Conservation (phyloP, 2,329 filamentous ascomycete species). For the Alternaria novae-zelandiae region DNA sequence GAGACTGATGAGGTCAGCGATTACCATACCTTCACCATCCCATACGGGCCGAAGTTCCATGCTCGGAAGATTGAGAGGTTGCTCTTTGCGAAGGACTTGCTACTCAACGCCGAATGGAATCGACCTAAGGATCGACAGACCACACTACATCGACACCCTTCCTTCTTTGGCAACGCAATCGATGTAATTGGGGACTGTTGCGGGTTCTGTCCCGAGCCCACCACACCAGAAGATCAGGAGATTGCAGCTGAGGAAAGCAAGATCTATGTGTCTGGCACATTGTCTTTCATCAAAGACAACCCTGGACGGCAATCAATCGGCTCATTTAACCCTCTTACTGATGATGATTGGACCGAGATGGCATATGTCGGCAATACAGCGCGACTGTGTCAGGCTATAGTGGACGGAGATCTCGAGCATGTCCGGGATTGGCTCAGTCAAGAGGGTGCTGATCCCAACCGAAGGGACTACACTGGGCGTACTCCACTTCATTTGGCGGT, state of each 20-base stretch:
- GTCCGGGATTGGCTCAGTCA: conserved; percentile 73
- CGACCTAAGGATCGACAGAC: conserved; percentile 75
- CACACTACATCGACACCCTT: conserved; percentile 81
- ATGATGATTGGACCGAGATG: conserved; percentile 90
- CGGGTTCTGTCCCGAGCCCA: conserved; percentile 73
- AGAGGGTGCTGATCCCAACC: conserved; percentile 73
- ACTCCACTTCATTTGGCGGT: conserved; percentile 80
- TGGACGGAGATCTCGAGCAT: conserved; percentile 72
- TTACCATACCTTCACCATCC: conserved; percentile 73
- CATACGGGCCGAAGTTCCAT: conserved; percentile 63
- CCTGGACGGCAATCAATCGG: conserved; percentile 77
- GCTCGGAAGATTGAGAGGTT: conserved; percentile 80
- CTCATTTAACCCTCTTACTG: conserved; percentile 79
- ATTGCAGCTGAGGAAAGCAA: conserved; percentile 74
- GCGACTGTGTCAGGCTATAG: conserved; percentile 79
- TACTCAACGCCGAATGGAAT: conserved; percentile 87
- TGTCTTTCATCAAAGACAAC: conserved; percentile 79
- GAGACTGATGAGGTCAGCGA: conserved; percentile 77
- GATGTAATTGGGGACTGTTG: conserved; percentile 84
- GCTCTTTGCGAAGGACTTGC: conserved; percentile 78
- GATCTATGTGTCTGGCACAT: conserved; percentile 75
- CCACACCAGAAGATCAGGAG: conserved; percentile 74
- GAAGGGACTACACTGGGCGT: conserved; percentile 66
- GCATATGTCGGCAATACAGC: conserved; percentile 83
- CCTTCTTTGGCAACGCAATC: conserved; percentile 76